phyloP scores from a whole-genome alignment of 148 eudicot genomes.

The Hydrangea macrophylla region DNA sequence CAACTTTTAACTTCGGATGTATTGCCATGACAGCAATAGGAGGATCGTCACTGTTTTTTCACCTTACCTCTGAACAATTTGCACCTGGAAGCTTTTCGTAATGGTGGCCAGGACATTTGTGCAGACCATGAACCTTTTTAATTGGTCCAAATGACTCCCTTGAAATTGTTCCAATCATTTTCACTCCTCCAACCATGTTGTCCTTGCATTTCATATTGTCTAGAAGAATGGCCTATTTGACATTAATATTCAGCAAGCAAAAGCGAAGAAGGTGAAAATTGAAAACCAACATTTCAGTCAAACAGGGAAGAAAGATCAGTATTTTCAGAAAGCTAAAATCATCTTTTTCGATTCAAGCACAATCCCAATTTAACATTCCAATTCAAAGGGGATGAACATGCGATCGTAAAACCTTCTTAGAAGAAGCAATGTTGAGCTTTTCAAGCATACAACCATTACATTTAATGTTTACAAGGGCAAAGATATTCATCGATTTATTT shows the following conservation, averaged over 20 bases:
- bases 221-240: neutral
- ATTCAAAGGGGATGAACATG: neutral
- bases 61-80: neutral
- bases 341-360: neutral
- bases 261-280: no score
- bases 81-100: neutral
- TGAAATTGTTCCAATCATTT: neutral
- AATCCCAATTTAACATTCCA: neutral
- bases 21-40: neutral
- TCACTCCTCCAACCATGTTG: neutral
- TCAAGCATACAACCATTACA: neutral
- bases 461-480: neutral
- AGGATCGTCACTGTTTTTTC: neutral
- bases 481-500: constrained; percentile 12
- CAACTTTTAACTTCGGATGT: neutral
- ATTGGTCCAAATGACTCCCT: neutral
- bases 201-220: neutral
- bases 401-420: neutral
- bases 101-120: neutral
- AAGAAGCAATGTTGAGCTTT: constrained; percentile 1
- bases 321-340: neutral
- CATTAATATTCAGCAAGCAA: neutral
- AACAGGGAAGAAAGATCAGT: neutral
- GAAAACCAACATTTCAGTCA: no score
- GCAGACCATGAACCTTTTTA: neutral